Evolutionary conservation across 2,329 filamentous ascomycete genomes (phyloP), one percentile per base, ranked within the genome.

Genomic region (Xylariaceae sp.): DNA sequence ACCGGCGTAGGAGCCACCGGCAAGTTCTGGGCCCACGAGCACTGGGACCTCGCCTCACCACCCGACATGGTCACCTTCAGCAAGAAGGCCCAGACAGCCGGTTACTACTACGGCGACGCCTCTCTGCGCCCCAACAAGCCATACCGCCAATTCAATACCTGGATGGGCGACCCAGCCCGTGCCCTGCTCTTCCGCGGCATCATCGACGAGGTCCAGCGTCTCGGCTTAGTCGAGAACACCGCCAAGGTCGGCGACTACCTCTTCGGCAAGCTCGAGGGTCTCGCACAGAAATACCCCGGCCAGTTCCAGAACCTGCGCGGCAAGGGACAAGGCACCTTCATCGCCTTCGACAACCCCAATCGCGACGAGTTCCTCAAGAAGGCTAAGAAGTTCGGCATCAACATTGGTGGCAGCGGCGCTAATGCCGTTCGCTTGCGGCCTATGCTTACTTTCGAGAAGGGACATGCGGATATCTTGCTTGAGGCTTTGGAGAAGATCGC

Each of bases 141-240:
- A 5, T 95, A 95, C 76, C 84, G 90, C 51, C 90, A 95, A 71
- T 95, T 95, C 78, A 95, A 95, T 77, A 95, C 89, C 39, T 95
- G 90, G 90, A 94, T 95, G 85, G 90, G 90, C 60, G 90, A 95
- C 71, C 90, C 90, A 14, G 84, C 86, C 12, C 83, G 88, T 49
- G 88, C 86, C 14, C 73, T 95, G 49, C 77, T 95, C 55, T 95
- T 94, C 83, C 82, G 86, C 53, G 85, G 82, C 61, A 95, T 95
- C 70, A 80, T 92, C 63, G 70, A 86, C 47, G 89, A 95, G 72
- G 83, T 95, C 45, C 74, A 89, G 67, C 74, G 81, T 40, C 74
- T 87, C 46, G 79, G 85, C 59, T 77, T 95, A n/a, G 88, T 95
- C 41, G 74, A 80, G 62, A 76, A 89, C 69, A 95, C 91, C 2